phyloP scores from a whole-genome alignment of 1,284 basidiomycete species.

The Pseudozyma thailandica region DNA sequence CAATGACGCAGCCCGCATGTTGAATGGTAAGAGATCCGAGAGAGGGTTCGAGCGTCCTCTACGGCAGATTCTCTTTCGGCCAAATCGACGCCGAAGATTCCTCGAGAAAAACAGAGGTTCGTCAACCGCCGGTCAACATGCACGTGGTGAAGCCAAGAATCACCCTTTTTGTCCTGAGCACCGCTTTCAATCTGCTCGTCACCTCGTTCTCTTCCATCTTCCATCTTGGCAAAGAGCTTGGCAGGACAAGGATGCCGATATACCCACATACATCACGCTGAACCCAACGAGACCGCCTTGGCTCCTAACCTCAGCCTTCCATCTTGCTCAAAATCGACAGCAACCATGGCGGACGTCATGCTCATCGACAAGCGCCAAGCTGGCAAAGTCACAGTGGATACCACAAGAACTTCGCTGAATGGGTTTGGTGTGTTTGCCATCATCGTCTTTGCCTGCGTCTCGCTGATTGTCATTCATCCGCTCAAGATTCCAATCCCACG shows the following conservation, averaged over 20 bases:
- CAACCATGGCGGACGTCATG: constrained; percentile 12
- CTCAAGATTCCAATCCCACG: constrained; percentile 54
- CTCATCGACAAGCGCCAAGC: constrained; percentile 16
- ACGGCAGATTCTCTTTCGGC: too few relatives aligned
- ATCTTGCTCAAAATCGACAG: neutral
- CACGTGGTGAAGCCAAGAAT: constrained; percentile 1
- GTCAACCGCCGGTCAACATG: neutral
- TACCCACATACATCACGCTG: neutral
- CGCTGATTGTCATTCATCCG: constrained; percentile 62
- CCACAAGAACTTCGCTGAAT: constrained; percentile 51
- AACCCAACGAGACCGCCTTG: neutral
- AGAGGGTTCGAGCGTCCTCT: too few relatives aligned
- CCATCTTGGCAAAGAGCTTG: neutral
- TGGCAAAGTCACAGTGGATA: constrained; percentile 28
- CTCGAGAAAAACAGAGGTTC: neutral
- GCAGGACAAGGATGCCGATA: neutral
- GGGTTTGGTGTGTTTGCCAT: constrained; percentile 66
- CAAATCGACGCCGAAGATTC: neutral
- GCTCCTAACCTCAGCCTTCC: neutral
- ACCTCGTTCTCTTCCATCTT: neutral
- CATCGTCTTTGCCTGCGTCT: constrained; percentile 64
- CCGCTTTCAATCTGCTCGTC: too few relatives aligned
- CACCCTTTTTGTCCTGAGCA: neutral
- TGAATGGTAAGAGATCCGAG: too few relatives aligned
- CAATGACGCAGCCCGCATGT: too few relatives aligned